Evolutionary conservation across 345 rosid species (phyloP).

Genomic region (Corchorus olitorius): DNA sequence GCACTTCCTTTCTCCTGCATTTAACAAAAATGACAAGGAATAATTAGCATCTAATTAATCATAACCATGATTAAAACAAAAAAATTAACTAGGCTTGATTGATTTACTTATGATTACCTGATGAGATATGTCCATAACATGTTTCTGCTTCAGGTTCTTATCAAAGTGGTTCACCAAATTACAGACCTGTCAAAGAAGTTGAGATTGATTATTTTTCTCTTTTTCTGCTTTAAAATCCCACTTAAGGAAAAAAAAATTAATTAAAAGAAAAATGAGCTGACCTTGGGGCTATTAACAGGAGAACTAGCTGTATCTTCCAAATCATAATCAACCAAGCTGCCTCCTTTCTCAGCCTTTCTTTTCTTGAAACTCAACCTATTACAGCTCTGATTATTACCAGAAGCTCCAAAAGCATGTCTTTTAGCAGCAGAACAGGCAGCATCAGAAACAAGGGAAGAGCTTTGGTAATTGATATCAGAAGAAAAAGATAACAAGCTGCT

Average conservation of each 20-base stretch:
- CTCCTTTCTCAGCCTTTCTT: conserved; percentile 29
- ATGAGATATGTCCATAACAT: conserved; percentile 24
- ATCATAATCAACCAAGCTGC: conserved; percentile 39
- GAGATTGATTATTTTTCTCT: neutral
- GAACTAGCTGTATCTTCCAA: conserved; percentile 65
- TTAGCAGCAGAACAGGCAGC: conserved; percentile 41
- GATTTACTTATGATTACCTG: conserved; percentile 15
- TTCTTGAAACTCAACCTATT: conserved; percentile 36
- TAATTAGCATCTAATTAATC: neutral
- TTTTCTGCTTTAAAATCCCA: neutral
- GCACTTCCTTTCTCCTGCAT: conserved; percentile 29
- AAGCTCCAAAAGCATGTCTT: conserved; percentile 10
- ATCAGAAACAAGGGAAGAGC: conserved; percentile 41
- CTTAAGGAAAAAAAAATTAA: neutral
- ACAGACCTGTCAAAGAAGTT: conserved; percentile 29
- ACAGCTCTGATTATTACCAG: conserved; percentile 5
- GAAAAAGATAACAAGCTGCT: conserved; percentile 13
- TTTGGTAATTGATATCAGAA: conserved; percentile 14
- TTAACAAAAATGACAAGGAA: neutral
- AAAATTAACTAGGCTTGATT: neutral
- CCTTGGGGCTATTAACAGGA: conserved; percentile 55
- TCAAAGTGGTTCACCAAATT: conserved; percentile 28
- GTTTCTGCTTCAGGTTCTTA: conserved; percentile 27
- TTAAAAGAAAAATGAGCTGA: conserved; percentile 3
- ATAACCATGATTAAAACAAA: neutral